These are phyloP conservation scores for Saururus chinensis DNA, from an alignment of 164 flowering plant genomes.

Conservation along the genomic window DNA sequence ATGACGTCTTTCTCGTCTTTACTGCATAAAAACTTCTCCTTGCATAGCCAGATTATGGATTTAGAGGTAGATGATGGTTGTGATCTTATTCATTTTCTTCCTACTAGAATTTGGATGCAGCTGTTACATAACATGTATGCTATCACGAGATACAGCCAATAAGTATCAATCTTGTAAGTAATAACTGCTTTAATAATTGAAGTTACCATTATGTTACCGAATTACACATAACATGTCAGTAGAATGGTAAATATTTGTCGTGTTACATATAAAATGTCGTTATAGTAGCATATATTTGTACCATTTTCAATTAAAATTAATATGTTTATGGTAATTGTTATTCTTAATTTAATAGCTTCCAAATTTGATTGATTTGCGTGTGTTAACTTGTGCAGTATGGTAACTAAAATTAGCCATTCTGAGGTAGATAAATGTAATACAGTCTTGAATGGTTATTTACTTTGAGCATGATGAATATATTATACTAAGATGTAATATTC, in stretches of 20 bases:
- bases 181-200: background rate
- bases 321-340: too few relatives aligned
- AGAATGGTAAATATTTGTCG: too few relatives aligned
- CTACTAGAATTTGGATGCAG: background rate
- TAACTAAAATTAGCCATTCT: background rate
- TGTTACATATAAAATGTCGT: too few relatives aligned
- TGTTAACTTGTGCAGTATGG: background rate
- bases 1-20: conserved; percentile 69
- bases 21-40: conserved; percentile 37
- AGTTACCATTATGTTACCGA: background rate
- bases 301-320: too few relatives aligned
- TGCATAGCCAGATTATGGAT: conserved; percentile 35
- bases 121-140: background rate
- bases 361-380: too few relatives aligned
- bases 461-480: background rate
- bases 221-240: too few relatives aligned
- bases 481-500: background rate
- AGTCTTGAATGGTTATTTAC: background rate
- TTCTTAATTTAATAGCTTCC: too few relatives aligned
- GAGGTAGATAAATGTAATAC: background rate
- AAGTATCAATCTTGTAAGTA: background rate
- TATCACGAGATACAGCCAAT: too few relatives aligned
- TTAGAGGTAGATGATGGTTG: conserved; percentile 34
- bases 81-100: background rate
- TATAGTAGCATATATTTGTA: too few relatives aligned